phyloP scores from a whole-genome alignment of 2,329 filamentous ascomycete genomes.

The Exutisphaerella laricina region DNA sequence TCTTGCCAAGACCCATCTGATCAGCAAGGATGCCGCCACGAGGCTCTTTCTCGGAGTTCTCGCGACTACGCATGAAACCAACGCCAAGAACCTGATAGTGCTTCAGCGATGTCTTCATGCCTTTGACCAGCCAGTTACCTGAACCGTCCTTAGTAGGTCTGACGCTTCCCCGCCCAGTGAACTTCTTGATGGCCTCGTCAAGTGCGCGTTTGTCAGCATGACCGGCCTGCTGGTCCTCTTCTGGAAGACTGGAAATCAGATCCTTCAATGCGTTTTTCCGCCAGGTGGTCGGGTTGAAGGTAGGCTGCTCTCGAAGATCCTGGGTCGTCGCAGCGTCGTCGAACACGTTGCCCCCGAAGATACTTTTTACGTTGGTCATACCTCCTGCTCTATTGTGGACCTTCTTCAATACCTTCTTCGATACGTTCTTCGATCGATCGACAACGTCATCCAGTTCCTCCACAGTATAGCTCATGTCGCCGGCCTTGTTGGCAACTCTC shows the following conservation, averaged over 20 bases:
- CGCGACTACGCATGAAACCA: conserved; percentile 52
- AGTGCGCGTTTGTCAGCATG: conserved; percentile 36
- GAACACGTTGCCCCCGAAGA: conserved; percentile 24
- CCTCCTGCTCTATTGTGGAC: no score
- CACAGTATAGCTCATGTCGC: not conserved
- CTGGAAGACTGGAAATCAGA: conserved; percentile 37
- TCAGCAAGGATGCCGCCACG: conserved; percentile 81
- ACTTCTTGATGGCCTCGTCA: conserved; percentile 37
- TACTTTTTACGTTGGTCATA: conserved; percentile 18
- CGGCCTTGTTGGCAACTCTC: not conserved
- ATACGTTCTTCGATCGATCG: conserved; percentile 7
- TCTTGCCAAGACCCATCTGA: conserved; percentile 99
- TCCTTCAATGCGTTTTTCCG: conserved; percentile 35
- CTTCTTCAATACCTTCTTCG: not conserved
- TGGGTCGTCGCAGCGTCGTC: conserved; percentile 19
- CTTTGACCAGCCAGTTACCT: conserved; percentile 42
- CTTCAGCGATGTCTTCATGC: conserved; percentile 45
- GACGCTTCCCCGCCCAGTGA: conserved; percentile 35
- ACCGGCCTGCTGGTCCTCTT: conserved; percentile 32
- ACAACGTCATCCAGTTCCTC: conserved; percentile 1
- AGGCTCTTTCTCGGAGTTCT: conserved; percentile 37
- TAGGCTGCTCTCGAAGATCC: conserved; percentile 20
- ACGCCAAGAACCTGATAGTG: conserved; percentile 49
- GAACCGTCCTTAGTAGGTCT: conserved; percentile 24
- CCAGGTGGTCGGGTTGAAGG: conserved; percentile 11